Evolutionary conservation across 306 rosid species (phyloP).

Genomic region (Quercus dentata): DNA sequence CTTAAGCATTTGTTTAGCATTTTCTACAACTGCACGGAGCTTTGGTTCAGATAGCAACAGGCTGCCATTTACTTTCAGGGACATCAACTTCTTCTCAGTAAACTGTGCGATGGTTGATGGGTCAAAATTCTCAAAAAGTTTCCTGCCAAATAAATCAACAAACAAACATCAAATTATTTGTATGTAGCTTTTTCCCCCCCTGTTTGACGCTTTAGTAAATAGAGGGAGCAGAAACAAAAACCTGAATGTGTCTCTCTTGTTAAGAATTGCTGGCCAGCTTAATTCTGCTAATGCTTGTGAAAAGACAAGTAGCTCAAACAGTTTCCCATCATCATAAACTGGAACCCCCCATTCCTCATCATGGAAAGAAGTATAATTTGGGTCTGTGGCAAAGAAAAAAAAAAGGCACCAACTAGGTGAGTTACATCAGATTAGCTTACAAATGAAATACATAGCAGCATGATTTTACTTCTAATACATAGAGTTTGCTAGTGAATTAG

Average conservation of each 20-base stretch:
- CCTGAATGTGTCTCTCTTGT: constrained; percentile 73
- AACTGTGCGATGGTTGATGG: constrained; percentile 65
- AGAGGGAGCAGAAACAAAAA: constrained; percentile 14
- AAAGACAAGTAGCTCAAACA: constrained; percentile 74
- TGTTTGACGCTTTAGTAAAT: not conserved
- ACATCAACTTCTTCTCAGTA: constrained; percentile 58
- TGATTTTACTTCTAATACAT: not conserved
- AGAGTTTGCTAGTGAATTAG: not conserved
- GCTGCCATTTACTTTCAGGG: constrained; percentile 60
- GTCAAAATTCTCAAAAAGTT: constrained; percentile 63
- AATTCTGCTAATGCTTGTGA: constrained; percentile 92
- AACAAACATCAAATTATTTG: constrained; percentile 11
- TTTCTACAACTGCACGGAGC: constrained; percentile 81
- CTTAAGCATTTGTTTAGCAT: constrained; percentile 79
- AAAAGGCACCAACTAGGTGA: not conserved
- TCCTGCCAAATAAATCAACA: constrained; percentile 43
- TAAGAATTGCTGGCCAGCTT: constrained; percentile 74
- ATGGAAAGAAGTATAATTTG: constrained; percentile 65
- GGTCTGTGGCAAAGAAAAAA: constrained; percentile 43
- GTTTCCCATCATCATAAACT: constrained; percentile 63
- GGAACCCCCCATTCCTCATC: constrained; percentile 97
- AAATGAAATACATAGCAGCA: not conserved
- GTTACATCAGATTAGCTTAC: not conserved
- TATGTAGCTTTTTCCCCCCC: not conserved
- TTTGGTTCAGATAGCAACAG: constrained; percentile 75